Percentiles rank a stretch among this genome's conserved stretches.
Conservation (phyloP, 2,329 filamentous ascomycete genomes). For the Ophiostoma australiae region DNA sequence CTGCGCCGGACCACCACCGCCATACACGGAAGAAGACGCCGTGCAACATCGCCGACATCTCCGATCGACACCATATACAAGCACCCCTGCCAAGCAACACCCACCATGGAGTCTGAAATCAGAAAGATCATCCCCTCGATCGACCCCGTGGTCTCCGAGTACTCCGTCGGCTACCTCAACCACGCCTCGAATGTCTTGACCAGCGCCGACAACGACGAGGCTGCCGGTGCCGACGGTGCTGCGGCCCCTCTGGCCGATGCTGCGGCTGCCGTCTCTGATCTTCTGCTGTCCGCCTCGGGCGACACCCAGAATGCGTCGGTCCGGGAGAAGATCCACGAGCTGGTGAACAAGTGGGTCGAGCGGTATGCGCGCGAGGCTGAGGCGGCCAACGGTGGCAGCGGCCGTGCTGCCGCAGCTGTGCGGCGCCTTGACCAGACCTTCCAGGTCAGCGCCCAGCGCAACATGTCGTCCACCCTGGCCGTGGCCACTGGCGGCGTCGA, state of each 20-base stretch:
- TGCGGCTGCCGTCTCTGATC: slow-evolving; percentile 74
- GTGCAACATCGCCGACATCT: background rate
- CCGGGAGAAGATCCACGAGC: slow-evolving; percentile 70
- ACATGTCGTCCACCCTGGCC: slow-evolving; percentile 92
- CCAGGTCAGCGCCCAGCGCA: slow-evolving; percentile 87
- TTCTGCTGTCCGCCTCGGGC: slow-evolving; percentile 90
- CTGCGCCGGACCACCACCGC: slow-evolving; percentile 3
- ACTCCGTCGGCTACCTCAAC: slow-evolving; percentile 87
- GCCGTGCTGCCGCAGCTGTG: slow-evolving; percentile 62
- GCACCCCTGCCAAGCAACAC: no score
- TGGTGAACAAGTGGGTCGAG: slow-evolving; percentile 86
- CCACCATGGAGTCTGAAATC: slow-evolving; percentile 78
- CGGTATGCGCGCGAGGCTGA: slow-evolving; percentile 61
- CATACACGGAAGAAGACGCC: slow-evolving; percentile 9
- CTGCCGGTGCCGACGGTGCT: slow-evolving; percentile 41
- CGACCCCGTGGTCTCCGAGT: slow-evolving; percentile 83
- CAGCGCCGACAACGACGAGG: slow-evolving; percentile 64
- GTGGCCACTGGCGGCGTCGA: slow-evolving; percentile 81
- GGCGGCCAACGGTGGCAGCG: slow-evolving; percentile 43
- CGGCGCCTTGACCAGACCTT: slow-evolving; percentile 89
- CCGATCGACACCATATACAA: background rate
- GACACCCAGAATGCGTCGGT: slow-evolving; percentile 61
- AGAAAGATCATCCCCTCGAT: slow-evolving; percentile 78
- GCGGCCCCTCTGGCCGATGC: slow-evolving; percentile 75
- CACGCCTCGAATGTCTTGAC: slow-evolving; percentile 84